Evolutionary conservation across 306 rosid species (phyloP).

Genomic region (Sicyos edulis): DNA sequence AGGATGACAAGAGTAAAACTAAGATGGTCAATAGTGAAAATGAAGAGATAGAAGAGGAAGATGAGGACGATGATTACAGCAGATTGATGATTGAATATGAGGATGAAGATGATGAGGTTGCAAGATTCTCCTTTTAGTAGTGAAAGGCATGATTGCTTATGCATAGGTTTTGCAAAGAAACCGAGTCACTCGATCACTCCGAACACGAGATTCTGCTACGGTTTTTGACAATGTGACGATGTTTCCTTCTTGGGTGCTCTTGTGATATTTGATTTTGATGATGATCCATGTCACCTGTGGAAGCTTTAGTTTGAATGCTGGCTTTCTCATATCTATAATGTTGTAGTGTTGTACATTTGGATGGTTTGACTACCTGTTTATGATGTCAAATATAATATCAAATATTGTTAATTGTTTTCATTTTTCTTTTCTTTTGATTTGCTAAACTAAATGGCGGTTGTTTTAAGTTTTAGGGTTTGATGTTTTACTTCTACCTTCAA

Average conservation of each 20-base stretch:
- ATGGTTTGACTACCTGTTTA: neutral
- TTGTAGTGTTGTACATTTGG: slow-evolving; percentile 1
- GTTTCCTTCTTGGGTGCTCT: too few relatives aligned
- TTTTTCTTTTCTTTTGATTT: too few relatives aligned
- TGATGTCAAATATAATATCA: neutral
- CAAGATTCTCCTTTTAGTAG: slow-evolving; percentile 33
- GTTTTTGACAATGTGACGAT: neutral
- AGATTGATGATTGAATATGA: slow-evolving; percentile 36
- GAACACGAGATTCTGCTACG: neutral
- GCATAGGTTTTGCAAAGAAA: slow-evolving; percentile 4
- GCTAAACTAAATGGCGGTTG: too few relatives aligned
- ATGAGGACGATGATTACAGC: slow-evolving; percentile 30
- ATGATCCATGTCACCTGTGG: neutral
- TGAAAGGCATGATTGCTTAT: neutral
- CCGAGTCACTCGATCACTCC: neutral
- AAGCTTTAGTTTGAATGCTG: neutral
- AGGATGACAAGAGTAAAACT: slow-evolving; percentile 35
- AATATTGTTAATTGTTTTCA: too few relatives aligned
- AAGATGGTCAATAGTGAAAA: slow-evolving; percentile 42
- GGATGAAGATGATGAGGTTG: slow-evolving; percentile 56
- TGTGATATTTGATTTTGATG: neutral
- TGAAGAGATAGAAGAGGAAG: slow-evolving; percentile 32
- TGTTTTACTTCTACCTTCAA: too few relatives aligned
- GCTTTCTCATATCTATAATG: neutral
- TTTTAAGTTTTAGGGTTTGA: too few relatives aligned